phyloP scores from a whole-genome alignment of 371 early-diverging fungal genomes.

The Saksenaea vasiformis region DNA sequence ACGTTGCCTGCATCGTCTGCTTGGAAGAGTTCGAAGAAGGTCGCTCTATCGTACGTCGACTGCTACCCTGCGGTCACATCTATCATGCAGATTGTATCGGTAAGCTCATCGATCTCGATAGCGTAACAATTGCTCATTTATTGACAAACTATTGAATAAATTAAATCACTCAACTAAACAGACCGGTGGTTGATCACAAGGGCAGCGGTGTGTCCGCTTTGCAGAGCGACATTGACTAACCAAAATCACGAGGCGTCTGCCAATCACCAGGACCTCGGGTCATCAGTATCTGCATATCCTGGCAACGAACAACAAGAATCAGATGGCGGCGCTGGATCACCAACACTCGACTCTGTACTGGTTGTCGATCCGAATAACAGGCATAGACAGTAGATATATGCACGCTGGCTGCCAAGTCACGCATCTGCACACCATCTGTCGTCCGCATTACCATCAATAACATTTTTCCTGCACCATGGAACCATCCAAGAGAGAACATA shows the following conservation, averaged over 20 bases:
- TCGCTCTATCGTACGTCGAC: neutral
- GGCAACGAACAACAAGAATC: no score
- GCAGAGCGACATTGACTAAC: neutral
- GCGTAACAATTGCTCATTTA: neutral
- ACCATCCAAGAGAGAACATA: no score
- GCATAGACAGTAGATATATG: no score
- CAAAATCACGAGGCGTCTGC: neutral
- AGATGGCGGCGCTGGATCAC: no score
- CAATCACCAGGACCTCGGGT: neutral
- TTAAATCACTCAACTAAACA: neutral
- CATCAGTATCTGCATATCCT: no score
- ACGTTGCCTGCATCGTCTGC: neutral
- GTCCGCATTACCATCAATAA: no score
- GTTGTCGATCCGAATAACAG: no score
- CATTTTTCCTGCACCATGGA: no score
- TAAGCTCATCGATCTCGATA: neutral
- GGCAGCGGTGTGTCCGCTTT: neutral
- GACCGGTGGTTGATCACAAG: neutral
- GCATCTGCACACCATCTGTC: no score
- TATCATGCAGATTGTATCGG: conserved; percentile 1
- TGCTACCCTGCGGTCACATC: neutral
- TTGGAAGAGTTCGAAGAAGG: neutral
- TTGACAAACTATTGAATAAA: neutral
- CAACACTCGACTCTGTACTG: no score
- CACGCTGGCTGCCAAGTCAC: no score